Base-by-base conservation (phyloP, 108 stramenopile genomes). In the Chaetoceros muelleri region DNA sequence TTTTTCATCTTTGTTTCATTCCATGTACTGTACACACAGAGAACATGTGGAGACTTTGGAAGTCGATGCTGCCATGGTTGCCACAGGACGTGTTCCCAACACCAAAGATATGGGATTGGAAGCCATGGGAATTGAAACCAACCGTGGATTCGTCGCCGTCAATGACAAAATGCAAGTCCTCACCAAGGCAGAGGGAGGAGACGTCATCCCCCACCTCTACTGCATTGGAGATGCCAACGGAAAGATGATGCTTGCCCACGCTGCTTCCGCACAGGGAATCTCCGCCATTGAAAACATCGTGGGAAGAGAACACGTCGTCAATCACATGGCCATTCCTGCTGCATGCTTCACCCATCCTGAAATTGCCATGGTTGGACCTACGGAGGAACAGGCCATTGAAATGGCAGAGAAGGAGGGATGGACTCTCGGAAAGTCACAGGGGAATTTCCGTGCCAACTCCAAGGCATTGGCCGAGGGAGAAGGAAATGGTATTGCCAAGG, bases 181-280 rank as follows among this genome's bases (percentile, higher is more conserved):
- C 48, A 88, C 75, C 55, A 86, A 82, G 51, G 73, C 79, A 53
- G 90, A 74, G 10, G 83, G 82, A 17, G 89, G 76, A 19, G 76
- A 77, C 28, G 77, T 95, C 30, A 69, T 96, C 28, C 93, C 92
- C 34, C 72, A 90, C 61, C 29, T 98, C n/a, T 98, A 87, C 68
- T 96, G 96, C 79, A 98, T 98, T 69, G 97, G 97, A n/a, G 97
- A 98, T 72, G 96, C 96, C 56, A 98, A 98, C 76, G 96, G 96
- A 7, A 96, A 95, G 72, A 93, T 97, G 91, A 98, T 98, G 97
- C 74, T 98, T 46, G 97, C 97, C 23, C 97, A 98, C 63, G 96
- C 97, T 2, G 97, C 97, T 10, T 93, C 91, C 3, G 95, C 97
- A 1, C 97, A 98, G 72, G 97, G 95, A 3, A 95, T 98, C 55